Conservation (phyloP, 2,329 filamentous ascomycete genomes). For the Aspergillus ibericus region DNA sequence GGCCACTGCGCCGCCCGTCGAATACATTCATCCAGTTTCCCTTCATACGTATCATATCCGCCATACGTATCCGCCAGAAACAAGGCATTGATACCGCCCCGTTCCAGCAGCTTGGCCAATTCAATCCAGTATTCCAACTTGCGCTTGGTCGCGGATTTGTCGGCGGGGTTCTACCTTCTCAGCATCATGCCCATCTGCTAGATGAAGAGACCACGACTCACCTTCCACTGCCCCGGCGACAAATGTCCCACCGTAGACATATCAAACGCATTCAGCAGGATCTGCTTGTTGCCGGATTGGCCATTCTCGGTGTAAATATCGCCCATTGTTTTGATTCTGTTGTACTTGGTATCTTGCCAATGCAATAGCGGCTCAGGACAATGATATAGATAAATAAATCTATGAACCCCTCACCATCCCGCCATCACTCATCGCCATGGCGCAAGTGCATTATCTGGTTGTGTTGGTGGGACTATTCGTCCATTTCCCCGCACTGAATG, state of each 20-base stretch:
- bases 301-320: constrained; percentile 7
- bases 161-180: constrained; percentile 55
- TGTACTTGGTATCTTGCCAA: too few species aligned
- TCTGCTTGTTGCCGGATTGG: constrained; percentile 49
- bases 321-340: constrained; percentile 18
- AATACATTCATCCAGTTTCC: constrained; percentile 61
- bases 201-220: constrained; percentile 25
- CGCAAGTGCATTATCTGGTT: too few species aligned
- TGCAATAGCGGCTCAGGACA: not conserved
- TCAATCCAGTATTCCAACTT: constrained; percentile 64
- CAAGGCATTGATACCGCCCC: constrained; percentile 63
- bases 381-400: not conserved
- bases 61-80: constrained; percentile 68
- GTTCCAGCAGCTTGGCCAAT: constrained; percentile 62
- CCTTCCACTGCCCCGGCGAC: constrained; percentile 68
- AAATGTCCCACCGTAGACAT: constrained; percentile 66
- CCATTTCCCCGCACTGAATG: too few species aligned
- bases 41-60: constrained; percentile 63
- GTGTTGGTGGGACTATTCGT: too few species aligned
- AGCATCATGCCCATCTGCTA: not conserved
- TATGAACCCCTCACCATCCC: too few species aligned
- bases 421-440: too few species aligned
- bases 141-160: constrained; percentile 62
- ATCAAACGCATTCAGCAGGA: constrained; percentile 65
- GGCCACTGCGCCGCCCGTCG: constrained; percentile 65